Base-by-base conservation (phyloP, 176 grass and related monocot genomes). In the Paspalum vaginatum region DNA sequence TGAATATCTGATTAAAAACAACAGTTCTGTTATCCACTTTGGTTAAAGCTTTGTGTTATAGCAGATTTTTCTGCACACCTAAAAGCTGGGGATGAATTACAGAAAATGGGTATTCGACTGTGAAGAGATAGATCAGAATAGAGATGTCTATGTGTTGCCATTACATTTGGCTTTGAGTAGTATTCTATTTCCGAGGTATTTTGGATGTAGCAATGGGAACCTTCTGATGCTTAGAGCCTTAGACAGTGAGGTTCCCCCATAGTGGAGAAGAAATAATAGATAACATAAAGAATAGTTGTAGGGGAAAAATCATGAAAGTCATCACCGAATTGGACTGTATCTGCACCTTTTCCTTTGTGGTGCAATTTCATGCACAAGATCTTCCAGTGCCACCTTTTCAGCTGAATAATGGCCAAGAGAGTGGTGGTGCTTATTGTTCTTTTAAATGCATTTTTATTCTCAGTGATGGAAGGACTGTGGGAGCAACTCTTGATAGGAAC, bases 391-490 rank as follows among this genome's bases (percentile, higher is more conserved):
- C 15, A 18, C 27, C 13, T 84, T 43, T 47, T 42, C 50, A 46
- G 32, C 17, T 70, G 32, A 81, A 39, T 43, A 81, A 67, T 45
- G 53, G 47, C 38, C 78, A 82, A 78, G 58, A 75, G 53, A 89
- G 58, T 60, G 17, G 21, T 9, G 25, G 27, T 58, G 51, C 61
- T 78, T 78, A 89, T 24, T 77, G 32, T n/a, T 77, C 24, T 25
- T n/a, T 79, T 68, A 24, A 6, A 9, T 72, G 51, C 80, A 39
- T 70, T 84, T 88, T 61, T 88, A 75, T 83, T 68, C 82, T 61
- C 77, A 99, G 97, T 99, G 97, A 99, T 80, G 97, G 97, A 72
- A 96, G 79, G 68, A 99, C 93, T 26, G 97, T 99, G 26, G 97
- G 97, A 82, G 97, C 97, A 77, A 78, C 88, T 81, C 88, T 99